Conservation (phyloP, 2,329 filamentous ascomycete genomes). For the Penicillium glabrum region DNA sequence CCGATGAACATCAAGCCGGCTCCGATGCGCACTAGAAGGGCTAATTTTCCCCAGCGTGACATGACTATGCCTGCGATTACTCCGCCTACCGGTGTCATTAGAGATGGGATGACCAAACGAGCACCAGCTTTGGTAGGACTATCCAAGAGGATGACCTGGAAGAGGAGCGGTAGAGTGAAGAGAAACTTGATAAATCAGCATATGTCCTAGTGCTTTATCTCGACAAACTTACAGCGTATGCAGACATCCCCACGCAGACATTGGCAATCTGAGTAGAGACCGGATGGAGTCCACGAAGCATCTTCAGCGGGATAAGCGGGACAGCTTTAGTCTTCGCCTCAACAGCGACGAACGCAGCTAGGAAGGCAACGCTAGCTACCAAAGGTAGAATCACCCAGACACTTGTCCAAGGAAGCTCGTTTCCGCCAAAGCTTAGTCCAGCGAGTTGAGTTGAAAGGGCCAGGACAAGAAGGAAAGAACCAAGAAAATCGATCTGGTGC, state of each 20-base stretch:
- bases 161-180: slow-evolving; percentile 50
- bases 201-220: not conserved
- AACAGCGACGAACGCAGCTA: slow-evolving; percentile 39
- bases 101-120: slow-evolving; percentile 46
- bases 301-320: slow-evolving; percentile 47
- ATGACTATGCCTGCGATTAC: slow-evolving; percentile 48
- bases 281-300: slow-evolving; percentile 57
- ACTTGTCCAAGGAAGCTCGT: slow-evolving; percentile 46
- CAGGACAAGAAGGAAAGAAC: slow-evolving; percentile 57
- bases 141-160: slow-evolving; percentile 43
- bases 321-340: slow-evolving; percentile 45
- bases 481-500: slow-evolving; percentile 59
- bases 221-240: slow-evolving; percentile 56
- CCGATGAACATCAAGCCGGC: slow-evolving; percentile 46
- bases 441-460: slow-evolving; percentile 58
- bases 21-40: slow-evolving; percentile 42
- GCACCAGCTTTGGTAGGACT: slow-evolving; percentile 47
- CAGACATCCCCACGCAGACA: slow-evolving; percentile 60
- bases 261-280: slow-evolving; percentile 60
- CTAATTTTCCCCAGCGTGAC: slow-evolving; percentile 49
- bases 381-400: slow-evolving; percentile 43
- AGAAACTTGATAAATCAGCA: slow-evolving; percentile 35
- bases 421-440: slow-evolving; percentile 47
- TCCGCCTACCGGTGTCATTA: slow-evolving; percentile 47
- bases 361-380: slow-evolving; percentile 36